Evolutionary conservation across 305 asterid species (phyloP), one percentile per base, ranked within the genome.

Genomic region (Lippia alba): DNA sequence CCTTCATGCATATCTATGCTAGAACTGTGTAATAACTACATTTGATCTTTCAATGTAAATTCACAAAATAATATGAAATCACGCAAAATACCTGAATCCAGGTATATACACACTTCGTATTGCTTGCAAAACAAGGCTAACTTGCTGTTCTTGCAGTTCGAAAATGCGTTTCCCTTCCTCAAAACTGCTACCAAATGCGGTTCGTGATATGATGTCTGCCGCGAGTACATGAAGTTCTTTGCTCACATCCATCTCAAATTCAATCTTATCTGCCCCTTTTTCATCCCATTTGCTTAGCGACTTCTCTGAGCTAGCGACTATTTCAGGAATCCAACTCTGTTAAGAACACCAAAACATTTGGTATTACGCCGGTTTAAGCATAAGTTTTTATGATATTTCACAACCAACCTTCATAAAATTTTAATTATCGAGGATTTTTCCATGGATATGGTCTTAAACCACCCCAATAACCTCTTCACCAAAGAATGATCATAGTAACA

Each of bases 261-360:
- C 85, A 16, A 56, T 78, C 34, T 71, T 71, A 36, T 61, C 86
- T 40, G 56, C 76, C 76, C 79, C 69, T 69, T 61, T 55, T 39
- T 50, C 84, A 53, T 81, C 88, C 92, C 87, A 87, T 73, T 74
- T 83, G 60, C 32, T 56, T 61, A 85, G 36, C 79, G 56, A 53
- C 4, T 77, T 76, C 44, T 58, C 72, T 16, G 72, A 74, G 34
- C 84, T 85, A 61, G 74, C 78, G 19, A 70, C 81, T 32, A 87
- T 85, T 45, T 87, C 90, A 3, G 90, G 90, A 55, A 83, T 57
- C 92, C 92, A 87, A 18, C 75, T 81, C 90, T 87, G 74, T 60
- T 10, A 66, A 39, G 19, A n/a, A 16, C 67, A 57, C 46, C 18
- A 63, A 64, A 15, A 19, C 59, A 36, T 39, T 59, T 49, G 14